phyloP scores from a whole-genome alignment of 2,329 filamentous ascomycete species.

The Lecanicillium sp. region DNA sequence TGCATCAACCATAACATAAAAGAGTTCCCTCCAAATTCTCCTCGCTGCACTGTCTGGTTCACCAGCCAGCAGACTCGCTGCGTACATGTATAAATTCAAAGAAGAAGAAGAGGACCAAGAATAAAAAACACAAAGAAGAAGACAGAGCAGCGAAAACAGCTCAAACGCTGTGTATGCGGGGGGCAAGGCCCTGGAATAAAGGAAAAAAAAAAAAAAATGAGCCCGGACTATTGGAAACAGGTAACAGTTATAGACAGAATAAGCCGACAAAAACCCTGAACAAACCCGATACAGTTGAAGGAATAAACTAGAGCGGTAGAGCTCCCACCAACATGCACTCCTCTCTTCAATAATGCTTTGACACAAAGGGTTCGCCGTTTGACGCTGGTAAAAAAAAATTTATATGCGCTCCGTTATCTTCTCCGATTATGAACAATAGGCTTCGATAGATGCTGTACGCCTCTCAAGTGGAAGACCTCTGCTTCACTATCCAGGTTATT shows the following conservation, averaged over 20 bases:
- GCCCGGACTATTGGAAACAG: slow-evolving; percentile 3
- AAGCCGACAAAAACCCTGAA: not conserved
- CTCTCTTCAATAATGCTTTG: too few relatives aligned
- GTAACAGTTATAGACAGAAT: slow-evolving; percentile 4
- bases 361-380: too few relatives aligned
- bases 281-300: not conserved
- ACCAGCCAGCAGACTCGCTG: not conserved
- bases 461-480: too few relatives aligned
- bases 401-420: too few relatives aligned
- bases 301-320: not conserved
- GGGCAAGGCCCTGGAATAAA: not conserved
- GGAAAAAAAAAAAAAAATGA: too few relatives aligned
- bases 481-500: too few relatives aligned
- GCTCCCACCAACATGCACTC: not conserved
- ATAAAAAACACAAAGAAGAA: slow-evolving; percentile 13
- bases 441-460: not conserved
- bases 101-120: slow-evolving; percentile 13
- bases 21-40: slow-evolving; percentile 1
- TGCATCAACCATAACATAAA: slow-evolving; percentile 13
- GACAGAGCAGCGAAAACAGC: slow-evolving; percentile 8
- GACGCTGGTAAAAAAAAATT: too few relatives aligned
- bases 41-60: not conserved
- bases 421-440: too few relatives aligned
- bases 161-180: not conserved
- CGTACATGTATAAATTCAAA: slow-evolving; percentile 25